Percentiles rank a stretch among this genome's conserved stretches.
phyloP scores from a whole-genome alignment of 129 eudicot genomes.

The Scalesia atractyloides region DNA sequence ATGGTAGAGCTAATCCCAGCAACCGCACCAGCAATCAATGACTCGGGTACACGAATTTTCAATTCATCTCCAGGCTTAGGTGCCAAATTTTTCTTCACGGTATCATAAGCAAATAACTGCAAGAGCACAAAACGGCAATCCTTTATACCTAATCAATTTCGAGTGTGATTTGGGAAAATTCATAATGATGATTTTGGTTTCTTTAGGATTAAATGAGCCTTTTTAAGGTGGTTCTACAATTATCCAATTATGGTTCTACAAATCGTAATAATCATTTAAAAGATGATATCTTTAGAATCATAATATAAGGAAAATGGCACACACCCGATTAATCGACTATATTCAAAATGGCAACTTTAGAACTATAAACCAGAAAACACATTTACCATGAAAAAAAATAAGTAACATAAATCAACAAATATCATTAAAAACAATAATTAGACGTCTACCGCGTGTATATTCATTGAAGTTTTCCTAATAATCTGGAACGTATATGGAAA shows the following conservation, averaged over 20 bases:
- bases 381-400: background rate
- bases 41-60: constrained; percentile 67
- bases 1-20: constrained; percentile 89
- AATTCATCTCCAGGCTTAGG: constrained; percentile 65
- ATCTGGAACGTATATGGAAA: background rate
- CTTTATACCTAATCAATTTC: background rate
- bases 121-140: background rate
- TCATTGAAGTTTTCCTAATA: background rate
- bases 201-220: background rate
- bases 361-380: background rate
- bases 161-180: background rate
- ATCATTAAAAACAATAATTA: background rate
- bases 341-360: constrained; percentile 6
- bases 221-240: background rate
- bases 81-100: constrained; percentile 81
- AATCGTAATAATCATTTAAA: background rate
- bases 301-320: too few species aligned
- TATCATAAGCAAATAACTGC: constrained; percentile 84
- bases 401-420: too few species aligned
- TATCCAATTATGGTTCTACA: background rate
- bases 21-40: constrained; percentile 84
- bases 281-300: background rate
- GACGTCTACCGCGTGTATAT: background rate
- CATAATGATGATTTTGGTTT: background rate
- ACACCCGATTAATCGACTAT: background rate